Percentiles rank a stretch among this genome's conserved stretches.
These are phyloP conservation scores for Epichloe sylvatica DNA, from an alignment of 2,329 filamentous ascomycete genomes.

Conservation along the genomic window DNA sequence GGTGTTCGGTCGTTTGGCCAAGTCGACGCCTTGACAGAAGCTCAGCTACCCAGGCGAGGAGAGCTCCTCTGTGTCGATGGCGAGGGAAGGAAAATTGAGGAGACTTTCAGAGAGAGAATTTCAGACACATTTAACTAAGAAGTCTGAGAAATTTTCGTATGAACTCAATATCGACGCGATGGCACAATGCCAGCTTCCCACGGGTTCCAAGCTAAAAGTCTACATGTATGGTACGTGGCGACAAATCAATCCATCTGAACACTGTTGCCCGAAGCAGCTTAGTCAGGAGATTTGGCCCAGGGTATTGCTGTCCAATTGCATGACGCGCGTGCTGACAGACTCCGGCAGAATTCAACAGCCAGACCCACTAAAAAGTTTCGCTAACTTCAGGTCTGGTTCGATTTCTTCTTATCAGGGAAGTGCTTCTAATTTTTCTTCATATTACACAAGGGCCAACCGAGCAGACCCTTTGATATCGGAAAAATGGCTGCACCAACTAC, in stretches of 20 bases:
- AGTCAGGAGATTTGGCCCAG: conserved; percentile 7
- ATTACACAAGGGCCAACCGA: background rate
- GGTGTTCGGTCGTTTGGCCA: background rate
- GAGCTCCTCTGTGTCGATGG: background rate
- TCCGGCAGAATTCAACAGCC: background rate
- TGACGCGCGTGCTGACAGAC: background rate
- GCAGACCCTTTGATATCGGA: conserved; percentile 11
- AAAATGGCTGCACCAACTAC: conserved; percentile 36
- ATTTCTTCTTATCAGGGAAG: background rate
- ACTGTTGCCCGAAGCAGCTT: conserved; percentile 7
- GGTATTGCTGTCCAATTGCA: background rate
- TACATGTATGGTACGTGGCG: background rate
- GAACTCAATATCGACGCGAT: background rate
- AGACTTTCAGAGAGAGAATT: background rate
- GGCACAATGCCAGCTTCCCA: background rate
- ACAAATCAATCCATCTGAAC: background rate
- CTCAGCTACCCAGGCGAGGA: background rate
- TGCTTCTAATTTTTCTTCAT: background rate
- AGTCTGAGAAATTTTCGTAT: background rate
- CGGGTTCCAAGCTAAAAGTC: background rate
- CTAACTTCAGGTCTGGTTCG: background rate
- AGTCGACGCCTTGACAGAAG: background rate
- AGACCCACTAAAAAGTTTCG: conserved; percentile 13
- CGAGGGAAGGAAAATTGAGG: background rate
- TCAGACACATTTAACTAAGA: no score